phyloP scores from a whole-genome alignment of 2,329 filamentous ascomycete genomes.

The Ramularia collo-cygni region DNA sequence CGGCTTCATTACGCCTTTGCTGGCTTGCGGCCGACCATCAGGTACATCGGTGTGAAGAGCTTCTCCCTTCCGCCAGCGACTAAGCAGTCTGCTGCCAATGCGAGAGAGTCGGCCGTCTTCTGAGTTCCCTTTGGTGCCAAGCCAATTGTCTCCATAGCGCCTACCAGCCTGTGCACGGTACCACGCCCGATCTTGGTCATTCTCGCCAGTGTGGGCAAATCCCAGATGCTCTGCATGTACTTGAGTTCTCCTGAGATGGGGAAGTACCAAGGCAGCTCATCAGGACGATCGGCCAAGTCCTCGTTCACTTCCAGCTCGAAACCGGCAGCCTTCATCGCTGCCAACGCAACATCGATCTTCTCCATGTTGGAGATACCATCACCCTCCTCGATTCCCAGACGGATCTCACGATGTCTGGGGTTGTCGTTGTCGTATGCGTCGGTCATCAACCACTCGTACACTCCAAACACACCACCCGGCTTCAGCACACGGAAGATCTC shows the following conservation, averaged over 20 bases:
- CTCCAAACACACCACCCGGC: conserved; percentile 89
- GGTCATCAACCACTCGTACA: conserved; percentile 99
- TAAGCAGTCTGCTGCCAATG: conserved; percentile 72
- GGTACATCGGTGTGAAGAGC: conserved; percentile 96
- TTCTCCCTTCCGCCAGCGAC: conserved; percentile 82
- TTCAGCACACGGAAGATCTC: conserved; percentile 94
- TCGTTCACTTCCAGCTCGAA: conserved; percentile 79
- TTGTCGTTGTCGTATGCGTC: conserved; percentile 89
- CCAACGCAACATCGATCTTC: conserved; percentile 69
- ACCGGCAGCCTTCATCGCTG: conserved; percentile 78
- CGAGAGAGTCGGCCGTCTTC: conserved; percentile 88
- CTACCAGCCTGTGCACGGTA: conserved; percentile 69
- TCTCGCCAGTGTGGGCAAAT: conserved; percentile 74
- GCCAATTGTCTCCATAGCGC: conserved; percentile 66
- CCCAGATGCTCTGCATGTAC: conserved; percentile 70
- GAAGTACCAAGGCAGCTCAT: conserved; percentile 88
- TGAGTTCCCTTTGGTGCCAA: conserved; percentile 80
- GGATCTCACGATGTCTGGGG: conserved; percentile 77
- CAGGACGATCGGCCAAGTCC: conserved; percentile 72
- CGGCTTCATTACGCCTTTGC: conserved; percentile 3
- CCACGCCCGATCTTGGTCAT: conserved; percentile 83
- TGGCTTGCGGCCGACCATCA: conserved; percentile 91
- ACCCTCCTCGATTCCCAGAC: conserved; percentile 89
- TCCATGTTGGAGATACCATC: conserved; percentile 98
- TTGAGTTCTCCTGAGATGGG: conserved; percentile 78